These are phyloP conservation scores for Cladorrhinum samala DNA, from an alignment of 495 filamentous ascomycete genomes.

Conservation along the genomic window DNA sequence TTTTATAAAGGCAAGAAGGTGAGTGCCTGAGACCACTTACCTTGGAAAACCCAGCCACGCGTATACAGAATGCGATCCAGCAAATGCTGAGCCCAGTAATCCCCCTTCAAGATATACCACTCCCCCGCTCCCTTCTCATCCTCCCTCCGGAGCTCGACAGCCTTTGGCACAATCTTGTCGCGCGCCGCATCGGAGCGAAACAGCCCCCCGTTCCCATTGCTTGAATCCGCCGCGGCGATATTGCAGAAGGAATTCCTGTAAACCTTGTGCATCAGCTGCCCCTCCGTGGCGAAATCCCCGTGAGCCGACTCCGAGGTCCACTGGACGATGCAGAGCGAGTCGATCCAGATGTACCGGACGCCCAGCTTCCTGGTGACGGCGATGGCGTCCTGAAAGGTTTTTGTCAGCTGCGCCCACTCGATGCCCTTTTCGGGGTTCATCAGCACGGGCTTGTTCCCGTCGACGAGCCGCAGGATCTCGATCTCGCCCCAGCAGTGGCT, in stretches of 20 bases:
- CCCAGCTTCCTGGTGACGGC: slow-evolving; percentile 1
- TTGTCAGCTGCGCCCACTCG: background rate
- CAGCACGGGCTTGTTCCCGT: background rate
- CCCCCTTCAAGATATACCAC: background rate
- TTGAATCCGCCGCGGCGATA: slow-evolving; percentile 15
- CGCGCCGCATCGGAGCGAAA: slow-evolving; percentile 1
- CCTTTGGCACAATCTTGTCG: background rate
- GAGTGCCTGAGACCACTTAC: background rate
- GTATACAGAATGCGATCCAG: slow-evolving; percentile 13
- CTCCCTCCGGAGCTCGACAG: background rate
- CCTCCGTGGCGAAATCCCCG: slow-evolving; percentile 16
- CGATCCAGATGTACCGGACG: slow-evolving; percentile 23
- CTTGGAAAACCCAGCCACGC: slow-evolving; percentile 29
- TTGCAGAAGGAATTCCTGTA: slow-evolving; percentile 18
- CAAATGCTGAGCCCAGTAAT: background rate
- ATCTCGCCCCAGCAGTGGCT: background rate
- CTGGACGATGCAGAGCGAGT: slow-evolving; percentile 26
- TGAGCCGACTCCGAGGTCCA: background rate
- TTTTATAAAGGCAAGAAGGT: background rate
- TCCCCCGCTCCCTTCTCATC: background rate
- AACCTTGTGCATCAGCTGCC: slow-evolving; percentile 14
- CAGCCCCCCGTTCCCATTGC: slow-evolving; percentile 6
- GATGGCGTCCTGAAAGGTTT: slow-evolving; percentile 11
- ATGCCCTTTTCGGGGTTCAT: background rate
- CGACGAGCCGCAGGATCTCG: background rate